Evolutionary conservation across 805 yeast species (phyloP), one percentile per base, ranked within the genome.

Genomic region (Candida koratica): DNA sequence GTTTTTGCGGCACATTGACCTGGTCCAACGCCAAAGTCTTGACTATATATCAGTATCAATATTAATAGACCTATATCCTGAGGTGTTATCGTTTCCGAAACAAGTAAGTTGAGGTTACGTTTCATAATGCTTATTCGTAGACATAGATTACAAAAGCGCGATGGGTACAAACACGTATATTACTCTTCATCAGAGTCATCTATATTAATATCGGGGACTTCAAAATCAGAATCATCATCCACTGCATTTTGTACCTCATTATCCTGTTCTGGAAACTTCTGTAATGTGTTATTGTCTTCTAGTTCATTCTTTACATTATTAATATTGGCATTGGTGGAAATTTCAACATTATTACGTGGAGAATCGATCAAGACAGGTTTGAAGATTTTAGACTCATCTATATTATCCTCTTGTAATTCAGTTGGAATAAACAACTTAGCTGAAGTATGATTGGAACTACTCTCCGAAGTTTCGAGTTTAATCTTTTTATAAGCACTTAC

Each of bases 51-150:
- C 13, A 28, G 28, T 7, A 78, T 62, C 10, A 80, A 48, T 3
- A 70, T 55, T 7, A 78, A 46, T 1, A 78, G 45, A 1, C 79
- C 73, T 0, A 80, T 55, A 44, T 75, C 77, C 38, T 74, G 69
- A 1, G 84, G 78, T 5, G 81, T 71, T 17, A 79, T 41, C 36
- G 60, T 69, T 37, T 65, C 71, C 3, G 67, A 50, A 20, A 62
- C 47, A 9, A 61, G 44, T 17, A 61, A 45, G 36, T 51, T 48
- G 15, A 47, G 37, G 32, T 42, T 32, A 5, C 24, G 25, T 10
- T 28, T 17, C 24, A 13, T 27, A 18, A 31, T 31, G 5, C 4
- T 22, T n/a, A 17, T 33, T 33, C 26, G 31, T 33, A 26, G 30
- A 9, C 15, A 10, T 12, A 6, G 13, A 5, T 24, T 11, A 11